These are phyloP conservation scores for Coemansia furcata DNA, from an alignment of 192 early-diverging fungal genomes.

Conservation along the genomic window DNA sequence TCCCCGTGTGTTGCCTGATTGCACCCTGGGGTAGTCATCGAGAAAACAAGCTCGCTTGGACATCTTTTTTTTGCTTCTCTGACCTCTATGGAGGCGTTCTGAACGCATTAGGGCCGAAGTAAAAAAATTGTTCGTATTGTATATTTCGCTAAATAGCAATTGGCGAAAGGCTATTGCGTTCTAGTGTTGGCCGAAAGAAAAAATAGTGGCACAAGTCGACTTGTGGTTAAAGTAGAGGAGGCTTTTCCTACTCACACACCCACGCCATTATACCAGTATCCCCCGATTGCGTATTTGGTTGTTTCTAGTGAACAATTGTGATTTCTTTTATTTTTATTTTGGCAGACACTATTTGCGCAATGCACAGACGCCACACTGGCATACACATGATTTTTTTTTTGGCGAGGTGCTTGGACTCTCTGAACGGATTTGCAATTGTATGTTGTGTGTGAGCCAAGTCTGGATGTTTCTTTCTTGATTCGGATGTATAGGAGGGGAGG, in stretches of 20 bases:
- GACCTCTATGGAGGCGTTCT: background rate
- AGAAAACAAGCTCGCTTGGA: background rate
- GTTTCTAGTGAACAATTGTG: background rate
- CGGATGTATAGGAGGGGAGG: background rate
- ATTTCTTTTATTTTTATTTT: background rate
- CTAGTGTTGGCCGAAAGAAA: background rate
- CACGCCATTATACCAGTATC: constrained; percentile 10
- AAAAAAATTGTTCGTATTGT: background rate
- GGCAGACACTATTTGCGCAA: background rate
- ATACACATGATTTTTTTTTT: background rate
- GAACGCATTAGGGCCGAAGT: background rate
- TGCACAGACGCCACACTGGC: background rate
- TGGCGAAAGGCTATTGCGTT: background rate
- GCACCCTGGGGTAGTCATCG: background rate
- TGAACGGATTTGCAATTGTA: background rate
- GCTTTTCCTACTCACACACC: constrained; percentile 14
- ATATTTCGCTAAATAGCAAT: background rate
- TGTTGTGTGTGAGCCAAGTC: background rate
- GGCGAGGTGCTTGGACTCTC: background rate
- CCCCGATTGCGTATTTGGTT: background rate
- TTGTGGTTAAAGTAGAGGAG: background rate
- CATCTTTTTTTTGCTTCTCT: background rate
- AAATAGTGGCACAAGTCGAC: background rate
- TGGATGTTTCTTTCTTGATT: background rate
- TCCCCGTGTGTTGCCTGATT: background rate